Conservation (phyloP, 2,329 filamentous ascomycete species). For the Pseudogymnoascus sp. region DNA sequence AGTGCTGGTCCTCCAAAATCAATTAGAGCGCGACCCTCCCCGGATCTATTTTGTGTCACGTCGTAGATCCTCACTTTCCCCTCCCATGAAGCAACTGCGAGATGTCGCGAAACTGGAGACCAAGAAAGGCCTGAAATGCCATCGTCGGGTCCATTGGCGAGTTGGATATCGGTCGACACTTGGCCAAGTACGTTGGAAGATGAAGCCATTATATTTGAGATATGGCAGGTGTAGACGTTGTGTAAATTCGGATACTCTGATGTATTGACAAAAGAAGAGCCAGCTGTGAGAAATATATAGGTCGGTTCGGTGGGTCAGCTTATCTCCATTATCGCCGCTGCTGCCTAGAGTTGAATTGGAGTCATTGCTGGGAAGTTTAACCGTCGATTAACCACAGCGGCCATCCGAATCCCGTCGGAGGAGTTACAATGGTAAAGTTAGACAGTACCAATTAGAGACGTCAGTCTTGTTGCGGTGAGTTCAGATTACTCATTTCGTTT, state of each 20-base stretch:
- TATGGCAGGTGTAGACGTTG: neutral
- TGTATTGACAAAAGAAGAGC: neutral
- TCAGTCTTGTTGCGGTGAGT: neutral
- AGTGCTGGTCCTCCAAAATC: slow-evolving; percentile 81
- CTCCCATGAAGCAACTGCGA: slow-evolving; percentile 92
- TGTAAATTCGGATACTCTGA: neutral
- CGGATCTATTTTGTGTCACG: slow-evolving; percentile 65
- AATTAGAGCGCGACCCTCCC: slow-evolving; percentile 76
- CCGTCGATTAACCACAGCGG: neutral
- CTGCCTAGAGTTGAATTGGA: neutral
- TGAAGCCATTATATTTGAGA: neutral
- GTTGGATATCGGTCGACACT: slow-evolving; percentile 76
- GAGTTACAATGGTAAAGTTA: too few relatives aligned
- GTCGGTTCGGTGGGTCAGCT: neutral
- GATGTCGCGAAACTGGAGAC: slow-evolving; percentile 66
- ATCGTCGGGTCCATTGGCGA: slow-evolving; percentile 77
- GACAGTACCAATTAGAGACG: neutral
- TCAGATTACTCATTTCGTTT: neutral
- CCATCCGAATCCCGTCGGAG: too few relatives aligned
- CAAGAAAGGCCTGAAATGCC: slow-evolving; percentile 83
- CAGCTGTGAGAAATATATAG: neutral
- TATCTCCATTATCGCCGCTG: slow-evolving; percentile 1
- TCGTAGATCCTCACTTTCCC: slow-evolving; percentile 97
- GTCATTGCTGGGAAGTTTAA: neutral
- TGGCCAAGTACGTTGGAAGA: slow-evolving; percentile 70